Evolutionary conservation across 163 green algal species (phyloP).

Genomic region (Chlorella variabilis): DNA sequence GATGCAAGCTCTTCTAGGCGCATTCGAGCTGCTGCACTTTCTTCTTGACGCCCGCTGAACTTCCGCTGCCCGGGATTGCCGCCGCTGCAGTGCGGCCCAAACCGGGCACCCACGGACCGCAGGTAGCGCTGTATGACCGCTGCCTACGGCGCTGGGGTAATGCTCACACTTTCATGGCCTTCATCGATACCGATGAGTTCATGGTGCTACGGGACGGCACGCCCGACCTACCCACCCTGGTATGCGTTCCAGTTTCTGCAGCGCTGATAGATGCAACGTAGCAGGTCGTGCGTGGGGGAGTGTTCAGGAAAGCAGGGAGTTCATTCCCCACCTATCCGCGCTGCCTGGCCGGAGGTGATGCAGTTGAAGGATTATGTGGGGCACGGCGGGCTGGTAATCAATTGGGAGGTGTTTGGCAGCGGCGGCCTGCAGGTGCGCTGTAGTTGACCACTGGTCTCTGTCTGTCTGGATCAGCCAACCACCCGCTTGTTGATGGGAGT

Average conservation of each 20-base stretch:
- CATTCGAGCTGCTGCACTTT: background rate
- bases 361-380: constrained; percentile 50
- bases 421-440: constrained; percentile 34
- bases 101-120: constrained; percentile 35
- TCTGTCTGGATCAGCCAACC: no score
- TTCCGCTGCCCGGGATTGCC: background rate
- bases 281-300: no score
- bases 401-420: constrained; percentile 63
- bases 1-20: no score
- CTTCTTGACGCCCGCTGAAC: background rate
- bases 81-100: constrained; percentile 15
- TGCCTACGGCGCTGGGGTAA: constrained; percentile 46
- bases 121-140: constrained; percentile 53
- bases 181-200: constrained; percentile 67
- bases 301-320: no score
- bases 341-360: no score
- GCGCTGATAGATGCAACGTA: no score
- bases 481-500: background rate
- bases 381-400: constrained; percentile 51
- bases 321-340: no score
- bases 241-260: no score
- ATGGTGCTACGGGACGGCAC: constrained; percentile 49
- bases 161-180: constrained; percentile 57
- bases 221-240: constrained; percentile 45
- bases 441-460: constrained; percentile 11